Conservation (phyloP, 768 basidiomycete genomes). For the Boletus pseudo-olivaceus region DNA sequence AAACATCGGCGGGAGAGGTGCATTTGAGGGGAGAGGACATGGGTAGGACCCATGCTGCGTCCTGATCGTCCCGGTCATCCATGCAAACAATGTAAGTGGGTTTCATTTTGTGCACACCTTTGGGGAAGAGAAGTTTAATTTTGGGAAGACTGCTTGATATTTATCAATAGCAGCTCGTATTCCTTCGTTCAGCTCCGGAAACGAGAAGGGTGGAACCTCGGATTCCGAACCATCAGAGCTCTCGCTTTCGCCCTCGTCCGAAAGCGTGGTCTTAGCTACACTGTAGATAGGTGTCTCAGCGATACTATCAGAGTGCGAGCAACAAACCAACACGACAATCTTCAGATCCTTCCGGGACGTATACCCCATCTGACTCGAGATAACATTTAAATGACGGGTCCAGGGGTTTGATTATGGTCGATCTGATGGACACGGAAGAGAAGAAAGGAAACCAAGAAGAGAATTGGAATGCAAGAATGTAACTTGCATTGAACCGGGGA, state of each 20-base stretch:
- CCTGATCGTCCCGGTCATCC: slow-evolving; percentile 43
- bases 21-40: slow-evolving; percentile 83
- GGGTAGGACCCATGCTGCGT: slow-evolving; percentile 89
- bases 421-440: slow-evolving; percentile 59
- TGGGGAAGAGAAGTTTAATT: slow-evolving; percentile 95
- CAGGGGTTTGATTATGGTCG: slow-evolving; percentile 70
- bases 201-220: slow-evolving; percentile 48
- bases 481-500: slow-evolving; percentile 46
- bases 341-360: slow-evolving; percentile 79
- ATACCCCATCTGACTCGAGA: slow-evolving; percentile 79
- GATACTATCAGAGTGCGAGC: neutral
- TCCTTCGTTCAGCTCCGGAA: slow-evolving; percentile 75
- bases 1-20: slow-evolving; percentile 84
- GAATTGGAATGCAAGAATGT: slow-evolving; percentile 73
- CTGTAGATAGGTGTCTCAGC: slow-evolving; percentile 32
- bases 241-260: slow-evolving; percentile 50
- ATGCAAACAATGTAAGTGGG: neutral
- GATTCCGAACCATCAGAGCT: slow-evolving; percentile 35
- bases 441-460: slow-evolving; percentile 83
- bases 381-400: slow-evolving; percentile 62
- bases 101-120: slow-evolving; percentile 47
- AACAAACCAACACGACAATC: slow-evolving; percentile 56
- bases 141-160: slow-evolving; percentile 89
- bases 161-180: slow-evolving; percentile 63
- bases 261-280: slow-evolving; percentile 50